Conservation (phyloP, 148 eudicot genomes). For the Fallopia convolvulus region DNA sequence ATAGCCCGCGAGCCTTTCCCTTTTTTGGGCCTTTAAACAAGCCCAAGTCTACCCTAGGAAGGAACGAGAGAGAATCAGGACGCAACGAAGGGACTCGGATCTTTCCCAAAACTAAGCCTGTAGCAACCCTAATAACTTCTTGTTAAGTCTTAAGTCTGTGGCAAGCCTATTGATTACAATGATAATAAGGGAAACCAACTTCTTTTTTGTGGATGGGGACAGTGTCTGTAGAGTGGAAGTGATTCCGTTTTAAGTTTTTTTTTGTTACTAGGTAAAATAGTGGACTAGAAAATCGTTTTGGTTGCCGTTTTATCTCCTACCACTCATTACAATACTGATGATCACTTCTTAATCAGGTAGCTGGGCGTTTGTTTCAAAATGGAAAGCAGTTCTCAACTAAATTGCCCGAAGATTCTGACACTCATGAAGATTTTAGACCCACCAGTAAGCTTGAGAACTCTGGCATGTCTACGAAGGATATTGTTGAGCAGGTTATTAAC, state of each 20-base stretch:
- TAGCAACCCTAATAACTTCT: too few species aligned
- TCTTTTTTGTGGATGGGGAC: not conserved
- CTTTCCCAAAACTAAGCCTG: constrained; percentile 1
- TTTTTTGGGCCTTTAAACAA: too few species aligned
- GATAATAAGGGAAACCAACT: not conserved
- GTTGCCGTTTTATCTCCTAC: not conserved
- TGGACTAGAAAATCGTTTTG: not conserved
- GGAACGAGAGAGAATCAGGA: too few species aligned
- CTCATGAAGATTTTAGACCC: constrained; percentile 89
- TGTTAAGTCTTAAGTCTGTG: not conserved
- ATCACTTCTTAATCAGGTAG: constrained; percentile 28
- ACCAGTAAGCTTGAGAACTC: constrained; percentile 58
- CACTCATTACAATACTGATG: not conserved
- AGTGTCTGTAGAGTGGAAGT: not conserved
- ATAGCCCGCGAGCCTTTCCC: too few species aligned
- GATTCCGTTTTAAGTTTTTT: not conserved
- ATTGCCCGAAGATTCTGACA: constrained; percentile 66
- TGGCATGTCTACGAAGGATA: constrained; percentile 42
- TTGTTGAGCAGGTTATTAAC: constrained; percentile 74
- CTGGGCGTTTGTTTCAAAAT: constrained; percentile 34
- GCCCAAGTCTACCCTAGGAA: too few species aligned
- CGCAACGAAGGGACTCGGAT: not conserved
- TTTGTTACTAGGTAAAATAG: not conserved
- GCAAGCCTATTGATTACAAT: not conserved
- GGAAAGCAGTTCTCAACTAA: constrained; percentile 55